Percentiles rank a stretch among this genome's conserved stretches.
Evolutionary conservation across 768 basidiomycete species (phyloP).

Genomic region (Clavaria fumosa): DNA sequence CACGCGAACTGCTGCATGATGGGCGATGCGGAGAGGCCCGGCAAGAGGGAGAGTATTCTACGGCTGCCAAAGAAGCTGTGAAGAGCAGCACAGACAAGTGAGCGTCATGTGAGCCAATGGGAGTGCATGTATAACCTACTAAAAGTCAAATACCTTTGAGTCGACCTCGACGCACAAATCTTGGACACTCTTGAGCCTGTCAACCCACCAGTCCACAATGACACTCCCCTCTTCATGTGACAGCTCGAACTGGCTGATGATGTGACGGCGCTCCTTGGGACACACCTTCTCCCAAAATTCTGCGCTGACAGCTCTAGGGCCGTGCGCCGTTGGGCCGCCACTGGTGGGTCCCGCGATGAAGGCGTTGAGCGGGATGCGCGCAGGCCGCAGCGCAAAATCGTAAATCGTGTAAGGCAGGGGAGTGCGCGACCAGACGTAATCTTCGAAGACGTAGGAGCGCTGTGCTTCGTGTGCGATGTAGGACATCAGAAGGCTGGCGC

Average conservation of each 20-base stretch:
- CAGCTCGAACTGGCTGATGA: slow-evolving; percentile 21
- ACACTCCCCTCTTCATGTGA: slow-evolving; percentile 25
- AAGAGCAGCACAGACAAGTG: too few relatives aligned
- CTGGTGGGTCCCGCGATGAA: slow-evolving; percentile 42
- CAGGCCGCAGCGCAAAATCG: slow-evolving; percentile 35
- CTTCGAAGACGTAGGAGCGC: slow-evolving; percentile 46
- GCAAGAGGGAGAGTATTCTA: slow-evolving; percentile 28
- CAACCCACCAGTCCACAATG: slow-evolving; percentile 37
- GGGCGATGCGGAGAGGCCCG: slow-evolving; percentile 29
- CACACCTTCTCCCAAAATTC: slow-evolving; percentile 37
- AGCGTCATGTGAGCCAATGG: too few relatives aligned
- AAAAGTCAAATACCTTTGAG: slow-evolving; percentile 30
- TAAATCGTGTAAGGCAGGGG: slow-evolving; percentile 40
- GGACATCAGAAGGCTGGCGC: slow-evolving; percentile 30
- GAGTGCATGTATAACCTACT: too few relatives aligned
- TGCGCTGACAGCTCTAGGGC: slow-evolving; percentile 26
- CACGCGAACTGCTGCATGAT: slow-evolving; percentile 34
- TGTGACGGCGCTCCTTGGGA: slow-evolving; percentile 19
- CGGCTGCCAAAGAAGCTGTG: slow-evolving; percentile 31
- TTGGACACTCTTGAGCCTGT: slow-evolving; percentile 21
- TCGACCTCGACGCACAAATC: slow-evolving; percentile 30
- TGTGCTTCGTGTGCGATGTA: slow-evolving; percentile 35
- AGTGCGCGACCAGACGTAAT: slow-evolving; percentile 42
- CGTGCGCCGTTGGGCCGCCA: slow-evolving; percentile 27
- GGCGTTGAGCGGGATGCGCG: slow-evolving; percentile 40